Percentiles rank a stretch among this genome's conserved stretches.
Conservation (phyloP, 176 grass and related monocot genomes). For the Avena insularis region DNA sequence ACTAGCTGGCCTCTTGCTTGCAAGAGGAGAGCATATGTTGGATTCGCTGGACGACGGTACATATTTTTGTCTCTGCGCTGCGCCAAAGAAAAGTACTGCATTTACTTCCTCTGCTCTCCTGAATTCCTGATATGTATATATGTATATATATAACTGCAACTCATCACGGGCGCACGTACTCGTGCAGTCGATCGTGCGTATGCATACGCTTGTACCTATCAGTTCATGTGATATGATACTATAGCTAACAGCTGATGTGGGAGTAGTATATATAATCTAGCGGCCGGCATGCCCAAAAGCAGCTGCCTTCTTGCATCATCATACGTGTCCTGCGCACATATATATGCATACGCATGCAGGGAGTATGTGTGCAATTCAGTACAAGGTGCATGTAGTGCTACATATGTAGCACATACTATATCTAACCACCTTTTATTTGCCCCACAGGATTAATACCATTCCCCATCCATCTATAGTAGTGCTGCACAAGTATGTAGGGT, state of each 20-base stretch:
- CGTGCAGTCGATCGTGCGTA: not conserved
- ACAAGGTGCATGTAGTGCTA: not conserved
- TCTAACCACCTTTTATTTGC: slow-evolving; percentile 18
- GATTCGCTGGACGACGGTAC: slow-evolving; percentile 51
- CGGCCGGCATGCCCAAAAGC: not conserved
- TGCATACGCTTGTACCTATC: not conserved
- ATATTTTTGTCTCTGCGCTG: slow-evolving; percentile 51
- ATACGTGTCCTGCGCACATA: slow-evolving; percentile 4
- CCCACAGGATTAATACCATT: slow-evolving; percentile 46
- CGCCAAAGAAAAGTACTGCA: slow-evolving; percentile 42
- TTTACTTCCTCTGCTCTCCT: slow-evolving; percentile 28
- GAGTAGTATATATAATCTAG: not conserved
- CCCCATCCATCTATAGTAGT: slow-evolving; percentile 39
- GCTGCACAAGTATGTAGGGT: slow-evolving; percentile 19
- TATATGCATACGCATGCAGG: slow-evolving; percentile 1
- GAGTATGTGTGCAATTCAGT: slow-evolving; percentile 5
- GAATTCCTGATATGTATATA: slow-evolving; percentile 20
- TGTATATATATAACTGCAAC: slow-evolving; percentile 9
- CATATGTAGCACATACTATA: slow-evolving; percentile 2
- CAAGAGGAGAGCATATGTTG: slow-evolving; percentile 38
- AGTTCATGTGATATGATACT: slow-evolving; percentile 50
- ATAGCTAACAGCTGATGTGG: not conserved
- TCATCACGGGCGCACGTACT: slow-evolving; percentile 20
- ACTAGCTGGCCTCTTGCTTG: slow-evolving; percentile 40
- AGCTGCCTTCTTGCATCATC: slow-evolving; percentile 6